These are phyloP conservation scores for Ascochyta pisi DNA, from an alignment of 2,329 filamentous ascomycete genomes.

Conservation along the genomic window DNA sequence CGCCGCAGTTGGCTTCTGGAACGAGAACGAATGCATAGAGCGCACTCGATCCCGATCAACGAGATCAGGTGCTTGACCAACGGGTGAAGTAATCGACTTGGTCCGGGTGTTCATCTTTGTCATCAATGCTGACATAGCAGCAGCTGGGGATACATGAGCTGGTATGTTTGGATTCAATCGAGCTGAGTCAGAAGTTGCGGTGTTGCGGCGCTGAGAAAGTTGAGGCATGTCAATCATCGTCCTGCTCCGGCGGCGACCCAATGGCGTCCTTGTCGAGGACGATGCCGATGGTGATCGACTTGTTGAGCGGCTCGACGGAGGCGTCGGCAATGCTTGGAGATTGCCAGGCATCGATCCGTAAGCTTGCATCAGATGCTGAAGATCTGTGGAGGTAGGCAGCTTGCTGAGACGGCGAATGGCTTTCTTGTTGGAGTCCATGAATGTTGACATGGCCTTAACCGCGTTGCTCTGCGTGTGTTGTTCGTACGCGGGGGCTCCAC, in stretches of 20 bases:
- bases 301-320: slow-evolving; percentile 26
- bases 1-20: background rate
- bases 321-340: slow-evolving; percentile 18
- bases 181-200: slow-evolving; percentile 3
- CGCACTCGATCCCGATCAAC: slow-evolving; percentile 8
- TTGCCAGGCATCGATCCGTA: slow-evolving; percentile 15
- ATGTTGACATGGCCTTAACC: slow-evolving; percentile 53
- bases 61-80: background rate
- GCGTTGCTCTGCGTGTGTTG: slow-evolving; percentile 54
- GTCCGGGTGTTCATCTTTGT: slow-evolving; percentile 26
- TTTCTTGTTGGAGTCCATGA: slow-evolving; percentile 32
- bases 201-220: slow-evolving; percentile 4
- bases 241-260: slow-evolving; percentile 1
- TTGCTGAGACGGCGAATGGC: slow-evolving; percentile 32
- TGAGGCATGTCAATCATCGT: background rate
- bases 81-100: background rate
- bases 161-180: slow-evolving; percentile 9
- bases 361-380: slow-evolving; percentile 27
- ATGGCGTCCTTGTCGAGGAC: background rate
- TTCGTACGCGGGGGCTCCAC: slow-evolving; percentile 51
- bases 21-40: slow-evolving; percentile 16
- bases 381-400: slow-evolving; percentile 22
- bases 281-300: slow-evolving; percentile 21
- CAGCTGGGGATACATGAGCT: slow-evolving; percentile 19
- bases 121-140: slow-evolving; percentile 27